Conservation (phyloP, 805 yeast genomes). For the Maudiozyma serrabonitensis region DNA sequence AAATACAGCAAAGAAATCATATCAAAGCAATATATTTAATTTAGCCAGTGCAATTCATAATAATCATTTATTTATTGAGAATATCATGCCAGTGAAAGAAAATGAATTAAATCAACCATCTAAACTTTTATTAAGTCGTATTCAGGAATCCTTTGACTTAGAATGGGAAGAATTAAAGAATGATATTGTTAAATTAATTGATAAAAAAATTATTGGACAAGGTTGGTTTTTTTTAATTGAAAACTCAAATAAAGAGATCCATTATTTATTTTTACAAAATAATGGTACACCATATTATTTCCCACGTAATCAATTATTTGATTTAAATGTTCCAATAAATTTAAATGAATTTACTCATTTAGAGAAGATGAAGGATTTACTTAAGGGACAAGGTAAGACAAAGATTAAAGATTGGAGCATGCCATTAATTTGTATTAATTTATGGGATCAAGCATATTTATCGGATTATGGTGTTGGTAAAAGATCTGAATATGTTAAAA, state of each 20-base stretch:
- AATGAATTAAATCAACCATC: constrained; percentile 26
- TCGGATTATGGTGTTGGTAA: constrained; percentile 76
- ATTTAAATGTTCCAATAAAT: constrained; percentile 63
- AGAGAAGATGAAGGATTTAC: constrained; percentile 32
- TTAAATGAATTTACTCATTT: constrained; percentile 43
- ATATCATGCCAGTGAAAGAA: constrained; percentile 24
- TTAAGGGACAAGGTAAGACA: constrained; percentile 7
- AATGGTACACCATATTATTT: constrained; percentile 72
- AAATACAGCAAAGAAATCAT: constrained; percentile 56
- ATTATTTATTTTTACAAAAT: constrained; percentile 48
- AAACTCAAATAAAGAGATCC: constrained; percentile 47
- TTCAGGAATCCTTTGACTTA: constrained; percentile 27
- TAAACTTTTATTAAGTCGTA: constrained; percentile 27
- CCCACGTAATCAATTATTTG: constrained; percentile 61
- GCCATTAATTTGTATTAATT: constrained; percentile 57
- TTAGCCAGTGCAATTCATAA: constrained; percentile 86
- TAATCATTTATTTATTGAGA: constrained; percentile 80
- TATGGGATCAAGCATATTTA: constrained; percentile 87
- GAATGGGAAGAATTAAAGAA: constrained; percentile 41
- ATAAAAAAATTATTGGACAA: constrained; percentile 38
- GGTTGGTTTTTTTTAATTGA: constrained; percentile 76
- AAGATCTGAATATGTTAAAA: constrained; percentile 58
- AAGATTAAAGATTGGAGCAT: constrained; percentile 48
- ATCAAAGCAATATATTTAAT: constrained; percentile 63
- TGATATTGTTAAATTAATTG: constrained; percentile 41